phyloP scores from a whole-genome alignment of 2,329 filamentous ascomycete species.

The Colletotrichum coccodes region DNA sequence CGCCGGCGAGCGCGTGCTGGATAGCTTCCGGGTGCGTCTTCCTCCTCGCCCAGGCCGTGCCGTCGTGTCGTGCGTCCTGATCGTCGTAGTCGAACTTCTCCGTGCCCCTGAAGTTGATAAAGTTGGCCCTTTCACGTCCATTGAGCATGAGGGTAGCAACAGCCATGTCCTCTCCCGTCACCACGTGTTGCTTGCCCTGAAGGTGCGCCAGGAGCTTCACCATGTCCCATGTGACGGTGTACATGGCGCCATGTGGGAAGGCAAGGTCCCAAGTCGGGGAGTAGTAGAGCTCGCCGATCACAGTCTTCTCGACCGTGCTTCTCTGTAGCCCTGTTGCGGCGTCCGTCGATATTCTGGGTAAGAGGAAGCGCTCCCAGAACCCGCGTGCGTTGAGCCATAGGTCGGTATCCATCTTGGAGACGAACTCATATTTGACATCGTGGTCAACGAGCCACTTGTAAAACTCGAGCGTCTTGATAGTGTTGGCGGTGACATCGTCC shows the following conservation, averaged over 20 bases:
- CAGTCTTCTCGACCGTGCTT: constrained; percentile 37
- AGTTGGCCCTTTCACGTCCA: constrained; percentile 36
- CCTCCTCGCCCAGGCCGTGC: constrained; percentile 40
- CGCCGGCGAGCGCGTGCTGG: constrained; percentile 38
- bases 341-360: constrained; percentile 33
- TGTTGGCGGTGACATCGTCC: constrained; percentile 44
- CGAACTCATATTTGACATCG: constrained; percentile 40
- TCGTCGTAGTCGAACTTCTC: constrained; percentile 46
- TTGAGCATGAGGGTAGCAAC: constrained; percentile 42
- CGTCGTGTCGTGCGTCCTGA: constrained; percentile 39
- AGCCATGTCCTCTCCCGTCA: constrained; percentile 44
- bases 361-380: constrained; percentile 43
- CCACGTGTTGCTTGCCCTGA: constrained; percentile 38
- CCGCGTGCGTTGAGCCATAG: constrained; percentile 43
- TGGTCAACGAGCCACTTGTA: constrained; percentile 42
- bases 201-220: constrained; percentile 39
- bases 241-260: constrained; percentile 46
- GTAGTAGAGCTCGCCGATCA: constrained; percentile 43
- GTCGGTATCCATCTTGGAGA: constrained; percentile 46
- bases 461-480: constrained; percentile 46
- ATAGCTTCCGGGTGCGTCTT: constrained; percentile 37
- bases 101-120: constrained; percentile 41
- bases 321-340: constrained; percentile 20
- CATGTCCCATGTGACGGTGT: constrained; percentile 46
- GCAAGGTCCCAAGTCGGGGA: constrained; percentile 37